phyloP scores from a whole-genome alignment of 768 basidiomycete genomes.

The Daedaleopsis sinensis region DNA sequence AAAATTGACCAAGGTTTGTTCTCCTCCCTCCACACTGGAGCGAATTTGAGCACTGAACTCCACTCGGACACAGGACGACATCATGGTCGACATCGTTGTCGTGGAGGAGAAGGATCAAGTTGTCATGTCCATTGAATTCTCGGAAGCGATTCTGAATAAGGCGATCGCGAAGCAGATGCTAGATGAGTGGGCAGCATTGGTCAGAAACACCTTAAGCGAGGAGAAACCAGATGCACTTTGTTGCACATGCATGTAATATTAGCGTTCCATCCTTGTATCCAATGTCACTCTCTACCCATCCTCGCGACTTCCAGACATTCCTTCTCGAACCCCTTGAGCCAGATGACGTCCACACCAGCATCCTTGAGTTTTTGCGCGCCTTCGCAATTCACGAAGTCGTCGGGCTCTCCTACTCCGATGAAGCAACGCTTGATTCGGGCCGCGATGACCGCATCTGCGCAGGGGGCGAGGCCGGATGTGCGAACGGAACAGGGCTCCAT shows the following conservation, averaged over 20 bases:
- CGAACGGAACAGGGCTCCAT: slow-evolving; percentile 95
- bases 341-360: slow-evolving; percentile 75
- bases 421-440: slow-evolving; percentile 75
- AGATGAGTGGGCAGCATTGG: slow-evolving; percentile 14
- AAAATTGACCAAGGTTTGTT: slow-evolving; percentile 30
- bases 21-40: not conserved
- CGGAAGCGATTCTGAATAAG: not conserved
- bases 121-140: slow-evolving; percentile 18
- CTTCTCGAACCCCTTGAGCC: slow-evolving; percentile 73
- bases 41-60: not conserved
- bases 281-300: slow-evolving; percentile 21
- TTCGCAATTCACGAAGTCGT: slow-evolving; percentile 93
- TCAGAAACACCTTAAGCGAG: slow-evolving; percentile 8
- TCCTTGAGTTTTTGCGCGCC: slow-evolving; percentile 74
- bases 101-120: slow-evolving; percentile 12
- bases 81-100: slow-evolving; percentile 36
- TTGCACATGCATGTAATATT: not conserved
- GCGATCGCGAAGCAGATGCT: slow-evolving; percentile 6
- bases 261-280: not conserved
- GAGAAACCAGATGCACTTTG: not conserved
- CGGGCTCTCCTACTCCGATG: slow-evolving; percentile 89
- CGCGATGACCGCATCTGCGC: slow-evolving; percentile 80
- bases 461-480: slow-evolving; percentile 84
- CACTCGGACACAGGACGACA: slow-evolving; percentile 31
- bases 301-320: slow-evolving; percentile 84